These are phyloP conservation scores for Trichoderma sp. DNA, from an alignment of 2,329 filamentous ascomycete genomes.

Conservation along the genomic window DNA sequence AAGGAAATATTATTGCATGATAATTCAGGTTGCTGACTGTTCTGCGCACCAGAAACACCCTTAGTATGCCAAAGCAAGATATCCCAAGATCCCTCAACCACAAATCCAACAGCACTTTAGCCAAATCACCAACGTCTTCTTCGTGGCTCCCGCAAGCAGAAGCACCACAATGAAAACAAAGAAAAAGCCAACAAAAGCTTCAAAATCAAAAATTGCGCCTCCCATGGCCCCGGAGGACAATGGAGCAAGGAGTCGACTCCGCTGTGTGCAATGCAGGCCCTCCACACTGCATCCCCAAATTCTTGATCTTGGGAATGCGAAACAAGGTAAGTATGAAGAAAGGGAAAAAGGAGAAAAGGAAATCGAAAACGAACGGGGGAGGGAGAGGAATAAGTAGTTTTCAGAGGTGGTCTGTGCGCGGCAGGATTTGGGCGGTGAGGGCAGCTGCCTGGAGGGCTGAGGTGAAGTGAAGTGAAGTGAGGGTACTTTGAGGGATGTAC, in stretches of 20 bases:
- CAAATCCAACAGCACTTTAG: background rate
- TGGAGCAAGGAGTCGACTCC: constrained; percentile 43
- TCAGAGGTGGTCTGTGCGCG: constrained; percentile 12
- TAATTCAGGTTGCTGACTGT: too few relatives aligned
- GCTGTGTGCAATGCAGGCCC: constrained; percentile 54
- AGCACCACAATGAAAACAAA: constrained; percentile 48
- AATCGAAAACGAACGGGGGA: background rate
- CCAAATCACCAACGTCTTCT: constrained; percentile 34
- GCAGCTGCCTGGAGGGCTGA: constrained; percentile 10
- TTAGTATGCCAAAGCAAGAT: background rate
- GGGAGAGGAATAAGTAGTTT: constrained; percentile 12
- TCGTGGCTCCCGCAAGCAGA: constrained; percentile 40
- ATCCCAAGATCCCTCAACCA: background rate
- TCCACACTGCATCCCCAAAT: constrained; percentile 37
- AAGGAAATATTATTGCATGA: too few relatives aligned
- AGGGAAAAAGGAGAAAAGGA: constrained; percentile 30
- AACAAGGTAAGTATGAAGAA: constrained; percentile 54
- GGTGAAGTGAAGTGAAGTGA: background rate
- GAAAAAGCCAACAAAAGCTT: constrained; percentile 18
- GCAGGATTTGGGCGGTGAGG: constrained; percentile 19
- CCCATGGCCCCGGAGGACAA: constrained; percentile 51
- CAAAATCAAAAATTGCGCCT: constrained; percentile 49
- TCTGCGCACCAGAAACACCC: background rate
- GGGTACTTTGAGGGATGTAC: background rate
- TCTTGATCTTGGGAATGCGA: constrained; percentile 42